These are phyloP conservation scores for Sisymbrium altissimum DNA, from an alignment of 345 rosid genomes.

Conservation along the genomic window DNA sequence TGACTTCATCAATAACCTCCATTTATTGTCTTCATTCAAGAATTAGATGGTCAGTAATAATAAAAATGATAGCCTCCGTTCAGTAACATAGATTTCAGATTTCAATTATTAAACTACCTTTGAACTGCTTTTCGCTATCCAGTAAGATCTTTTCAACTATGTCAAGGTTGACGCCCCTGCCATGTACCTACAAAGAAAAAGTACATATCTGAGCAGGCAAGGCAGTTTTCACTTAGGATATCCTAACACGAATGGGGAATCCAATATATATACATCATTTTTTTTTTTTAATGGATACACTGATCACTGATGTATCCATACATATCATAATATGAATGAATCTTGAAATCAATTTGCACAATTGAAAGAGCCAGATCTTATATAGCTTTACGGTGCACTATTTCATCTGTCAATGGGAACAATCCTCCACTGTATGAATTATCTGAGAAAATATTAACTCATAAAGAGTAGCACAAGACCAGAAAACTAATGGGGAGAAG, in stretches of 20 bases:
- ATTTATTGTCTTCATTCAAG: not conserved
- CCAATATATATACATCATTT: not conserved
- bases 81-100: constrained; percentile 1
- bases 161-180: constrained; percentile 68
- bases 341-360: not conserved
- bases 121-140: constrained; percentile 64
- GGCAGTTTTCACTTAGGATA: not conserved
- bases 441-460: constrained; percentile 7
- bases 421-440: constrained; percentile 1
- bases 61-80: not conserved
- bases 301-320: not conserved
- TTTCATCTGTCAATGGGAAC: constrained; percentile 2
- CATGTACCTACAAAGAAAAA: constrained; percentile 58
- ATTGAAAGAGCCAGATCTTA: constrained; percentile 1
- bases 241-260: constrained; percentile 13
- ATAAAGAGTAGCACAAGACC: constrained; percentile 6
- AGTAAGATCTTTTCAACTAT: constrained; percentile 67
- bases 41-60: not conserved
- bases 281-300: not conserved
- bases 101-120: constrained; percentile 44
- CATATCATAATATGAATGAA: constrained; percentile 9
- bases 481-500: constrained; percentile 21
- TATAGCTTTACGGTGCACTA: not conserved
- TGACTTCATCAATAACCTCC: constrained; percentile 6
- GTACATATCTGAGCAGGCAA: constrained; percentile 2